These are phyloP conservation scores for Rhododendron molle DNA, from an alignment of 148 eudicot genomes.

Conservation along the genomic window DNA sequence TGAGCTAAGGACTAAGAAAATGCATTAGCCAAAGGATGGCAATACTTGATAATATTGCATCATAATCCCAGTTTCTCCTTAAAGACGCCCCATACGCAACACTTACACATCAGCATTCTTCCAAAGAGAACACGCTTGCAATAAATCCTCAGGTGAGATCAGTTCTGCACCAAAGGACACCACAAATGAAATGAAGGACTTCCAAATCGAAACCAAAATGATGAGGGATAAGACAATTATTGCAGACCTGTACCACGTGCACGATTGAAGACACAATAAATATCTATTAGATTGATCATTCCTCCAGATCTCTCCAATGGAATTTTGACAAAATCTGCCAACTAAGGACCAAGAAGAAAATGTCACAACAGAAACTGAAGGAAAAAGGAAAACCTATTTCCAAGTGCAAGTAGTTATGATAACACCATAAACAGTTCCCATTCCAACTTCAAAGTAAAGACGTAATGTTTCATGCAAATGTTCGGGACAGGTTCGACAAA, in stretches of 20 bases:
- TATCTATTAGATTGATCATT: conserved; percentile 82
- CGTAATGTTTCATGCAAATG: neutral
- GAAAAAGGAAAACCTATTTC: conserved; percentile 15
- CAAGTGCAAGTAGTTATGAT: neutral
- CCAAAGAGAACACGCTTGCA: conserved; percentile 90
- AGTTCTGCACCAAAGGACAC: conserved; percentile 44
- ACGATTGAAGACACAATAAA: conserved; percentile 91
- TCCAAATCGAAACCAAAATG: neutral
- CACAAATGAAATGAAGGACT: neutral
- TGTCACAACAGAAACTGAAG: neutral
- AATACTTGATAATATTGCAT: neutral
- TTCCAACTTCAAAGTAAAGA: neutral
- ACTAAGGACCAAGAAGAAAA: conserved; percentile 47
- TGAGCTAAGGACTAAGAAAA: neutral
- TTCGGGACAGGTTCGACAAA: neutral
- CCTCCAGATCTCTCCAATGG: conserved; percentile 98
- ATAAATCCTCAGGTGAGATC: conserved; percentile 93
- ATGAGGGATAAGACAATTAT: neutral
- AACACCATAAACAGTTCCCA: neutral
- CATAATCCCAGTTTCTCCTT: neutral
- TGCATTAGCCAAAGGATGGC: neutral
- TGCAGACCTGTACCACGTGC: conserved; percentile 93
- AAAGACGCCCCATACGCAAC: neutral
- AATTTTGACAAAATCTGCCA: conserved; percentile 96
- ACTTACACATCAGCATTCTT: conserved; percentile 94